phyloP scores from a whole-genome alignment of 805 yeast genomes.

The Komagataella populi region DNA sequence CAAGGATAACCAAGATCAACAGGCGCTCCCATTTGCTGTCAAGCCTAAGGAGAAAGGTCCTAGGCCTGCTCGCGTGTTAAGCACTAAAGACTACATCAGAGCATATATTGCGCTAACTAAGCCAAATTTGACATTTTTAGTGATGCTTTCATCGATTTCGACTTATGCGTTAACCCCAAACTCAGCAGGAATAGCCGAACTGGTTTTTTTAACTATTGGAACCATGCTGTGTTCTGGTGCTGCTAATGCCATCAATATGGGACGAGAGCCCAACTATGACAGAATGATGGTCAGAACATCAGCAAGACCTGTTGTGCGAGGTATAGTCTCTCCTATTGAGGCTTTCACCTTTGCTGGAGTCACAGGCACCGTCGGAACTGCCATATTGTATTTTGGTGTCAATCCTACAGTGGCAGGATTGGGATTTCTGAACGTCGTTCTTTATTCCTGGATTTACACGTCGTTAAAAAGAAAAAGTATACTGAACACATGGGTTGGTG shows the following conservation, averaged over 20 bases:
- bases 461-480: slow-evolving; percentile 78
- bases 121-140: slow-evolving; percentile 77
- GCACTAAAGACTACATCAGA: slow-evolving; percentile 26
- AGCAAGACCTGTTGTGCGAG: slow-evolving; percentile 82
- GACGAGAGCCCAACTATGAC: slow-evolving; percentile 86
- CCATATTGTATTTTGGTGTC: slow-evolving; percentile 64
- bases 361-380: slow-evolving; percentile 60
- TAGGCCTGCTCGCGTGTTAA: slow-evolving; percentile 3
- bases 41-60: slow-evolving; percentile 20
- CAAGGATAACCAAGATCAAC: background rate
- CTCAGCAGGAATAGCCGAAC: slow-evolving; percentile 58
- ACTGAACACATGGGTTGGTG: slow-evolving; percentile 96
- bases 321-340: slow-evolving; percentile 57
- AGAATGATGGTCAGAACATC: slow-evolving; percentile 78
- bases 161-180: slow-evolving; percentile 87
- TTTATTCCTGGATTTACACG: slow-evolving; percentile 87
- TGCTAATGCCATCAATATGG: slow-evolving; percentile 96
- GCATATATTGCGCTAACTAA: slow-evolving; percentile 78
- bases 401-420: slow-evolving; percentile 72
- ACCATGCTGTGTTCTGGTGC: slow-evolving; percentile 84
- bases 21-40: slow-evolving; percentile 41
- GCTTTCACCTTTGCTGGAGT: slow-evolving; percentile 72
- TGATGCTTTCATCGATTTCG: slow-evolving; percentile 84
- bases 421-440: slow-evolving; percentile 68
- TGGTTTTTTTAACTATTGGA: slow-evolving; percentile 66